These are phyloP conservation scores for Noccaea caerulescens DNA, from an alignment of 345 rosid genomes.

Conservation along the genomic window DNA sequence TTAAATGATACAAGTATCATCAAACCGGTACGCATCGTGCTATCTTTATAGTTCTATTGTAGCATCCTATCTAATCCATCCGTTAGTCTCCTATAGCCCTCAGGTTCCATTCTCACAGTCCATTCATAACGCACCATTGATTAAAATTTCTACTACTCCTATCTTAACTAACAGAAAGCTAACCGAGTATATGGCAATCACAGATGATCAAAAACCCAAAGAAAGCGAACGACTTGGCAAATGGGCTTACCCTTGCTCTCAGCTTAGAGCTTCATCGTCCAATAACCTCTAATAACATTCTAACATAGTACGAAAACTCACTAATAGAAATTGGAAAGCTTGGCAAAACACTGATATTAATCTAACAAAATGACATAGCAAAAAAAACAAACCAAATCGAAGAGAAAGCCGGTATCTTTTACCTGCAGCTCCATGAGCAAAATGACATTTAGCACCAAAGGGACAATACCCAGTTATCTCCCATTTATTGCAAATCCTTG, in stretches of 20 bases:
- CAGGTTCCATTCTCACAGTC: slow-evolving; percentile 18
- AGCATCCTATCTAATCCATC: not conserved
- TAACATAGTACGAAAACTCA: no score
- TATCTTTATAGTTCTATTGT: not conserved
- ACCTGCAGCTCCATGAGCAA: slow-evolving; percentile 95
- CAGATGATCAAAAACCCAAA: not conserved
- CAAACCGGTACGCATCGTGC: not conserved
- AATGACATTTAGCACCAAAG: slow-evolving; percentile 94
- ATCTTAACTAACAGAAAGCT: not conserved
- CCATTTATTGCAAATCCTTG: slow-evolving; percentile 97
- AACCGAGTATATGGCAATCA: not conserved
- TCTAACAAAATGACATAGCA: no score
- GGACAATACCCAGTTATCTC: slow-evolving; percentile 96
- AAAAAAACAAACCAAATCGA: not conserved
- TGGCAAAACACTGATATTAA: no score
- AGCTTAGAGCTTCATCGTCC: slow-evolving; percentile 4
- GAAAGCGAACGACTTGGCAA: not conserved
- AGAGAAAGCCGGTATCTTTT: slow-evolving; percentile 8
- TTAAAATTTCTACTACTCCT: not conserved
- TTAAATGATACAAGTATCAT: not conserved
- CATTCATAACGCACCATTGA: not conserved
- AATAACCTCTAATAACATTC: not conserved
- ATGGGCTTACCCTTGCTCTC: not conserved
- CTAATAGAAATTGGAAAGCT: no score
- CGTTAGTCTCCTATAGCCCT: not conserved